A percentile compares a stretch with the other conserved stretches of the same genome.
phyloP scores from a whole-genome alignment of 2,329 filamentous ascomycete species.

The Epicoccum sorghinum region DNA sequence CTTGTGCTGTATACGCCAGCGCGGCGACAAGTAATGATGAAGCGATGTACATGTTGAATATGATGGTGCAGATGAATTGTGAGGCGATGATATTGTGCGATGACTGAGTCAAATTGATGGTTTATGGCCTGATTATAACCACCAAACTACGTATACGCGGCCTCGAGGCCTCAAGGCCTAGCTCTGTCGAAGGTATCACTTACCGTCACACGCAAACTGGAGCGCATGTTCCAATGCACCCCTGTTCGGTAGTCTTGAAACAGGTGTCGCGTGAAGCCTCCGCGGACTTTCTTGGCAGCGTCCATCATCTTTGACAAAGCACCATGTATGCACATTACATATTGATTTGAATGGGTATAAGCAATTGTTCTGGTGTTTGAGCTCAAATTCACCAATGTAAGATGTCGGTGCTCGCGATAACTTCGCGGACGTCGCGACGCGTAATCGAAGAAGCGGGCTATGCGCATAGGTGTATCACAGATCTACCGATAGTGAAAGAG shows the following conservation, averaged over 20 bases:
- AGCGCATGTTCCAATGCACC: slow-evolving; percentile 15
- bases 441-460: too few relatives aligned
- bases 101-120: background rate
- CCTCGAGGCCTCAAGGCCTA: slow-evolving; percentile 23
- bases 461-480: too few relatives aligned
- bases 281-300: slow-evolving; percentile 27
- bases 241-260: slow-evolving; percentile 35
- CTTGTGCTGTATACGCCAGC: slow-evolving; percentile 34
- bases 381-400: too few relatives aligned
- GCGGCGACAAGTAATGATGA: slow-evolving; percentile 31
- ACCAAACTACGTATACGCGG: slow-evolving; percentile 28
- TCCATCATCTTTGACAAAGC: background rate
- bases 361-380: too few relatives aligned
- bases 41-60: slow-evolving; percentile 31
- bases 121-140: slow-evolving; percentile 24
- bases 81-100: background rate
- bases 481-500: too few relatives aligned
- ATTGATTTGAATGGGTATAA: too few relatives aligned
- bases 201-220: slow-evolving; percentile 27
- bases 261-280: slow-evolving; percentile 32
- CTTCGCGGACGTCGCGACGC: too few relatives aligned
- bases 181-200: slow-evolving; percentile 23
- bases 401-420: too few relatives aligned
- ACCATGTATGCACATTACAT: background rate
- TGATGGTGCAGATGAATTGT: background rate